These are phyloP conservation scores for Rubus parviflorus DNA, from an alignment of 306 rosid species.

Conservation along the genomic window DNA sequence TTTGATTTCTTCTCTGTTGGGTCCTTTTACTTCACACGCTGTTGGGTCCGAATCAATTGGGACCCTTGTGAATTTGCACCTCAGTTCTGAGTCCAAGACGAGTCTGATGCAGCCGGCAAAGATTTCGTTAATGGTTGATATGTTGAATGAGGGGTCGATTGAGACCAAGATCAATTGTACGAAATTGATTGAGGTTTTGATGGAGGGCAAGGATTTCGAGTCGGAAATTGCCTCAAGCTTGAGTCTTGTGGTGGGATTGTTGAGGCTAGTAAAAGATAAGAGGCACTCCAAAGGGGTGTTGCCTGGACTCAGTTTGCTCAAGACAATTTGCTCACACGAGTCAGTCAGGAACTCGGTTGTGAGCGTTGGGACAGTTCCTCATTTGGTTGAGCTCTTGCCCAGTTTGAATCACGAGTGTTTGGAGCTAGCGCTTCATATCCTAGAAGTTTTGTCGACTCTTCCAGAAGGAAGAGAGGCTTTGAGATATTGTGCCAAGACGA, in stretches of 20 bases:
- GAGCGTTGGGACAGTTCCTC: constrained; percentile 62
- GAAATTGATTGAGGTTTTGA: constrained; percentile 49
- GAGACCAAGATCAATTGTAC: constrained; percentile 83
- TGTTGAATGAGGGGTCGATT: constrained; percentile 74
- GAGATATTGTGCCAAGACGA: constrained; percentile 61
- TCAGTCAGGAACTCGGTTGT: constrained; percentile 48
- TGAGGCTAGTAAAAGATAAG: constrained; percentile 66
- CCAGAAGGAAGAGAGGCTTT: constrained; percentile 67
- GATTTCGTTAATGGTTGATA: constrained; percentile 69
- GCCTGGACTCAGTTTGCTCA: constrained; percentile 56
- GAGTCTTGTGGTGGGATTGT: constrained; percentile 70
- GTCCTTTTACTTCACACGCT: constrained; percentile 78
- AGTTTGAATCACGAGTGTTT: constrained; percentile 49
- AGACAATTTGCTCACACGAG: constrained; percentile 45
- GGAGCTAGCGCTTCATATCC: constrained; percentile 53
- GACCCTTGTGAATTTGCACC: constrained; percentile 57
- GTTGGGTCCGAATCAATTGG: constrained; percentile 82
- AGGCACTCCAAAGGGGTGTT: constrained; percentile 55
- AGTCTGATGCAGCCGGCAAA: constrained; percentile 58
- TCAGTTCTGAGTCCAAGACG: constrained; percentile 43
- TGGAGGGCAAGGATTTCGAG: constrained; percentile 44
- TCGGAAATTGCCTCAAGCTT: constrained; percentile 49
- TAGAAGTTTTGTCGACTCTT: constrained; percentile 57
- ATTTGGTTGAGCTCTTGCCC: constrained; percentile 59
- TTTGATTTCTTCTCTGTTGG: constrained; percentile 52